A percentile compares a stretch with the other conserved stretches of the same genome.
Evolutionary conservation across 768 basidiomycete species (phyloP).

Genomic region (Russula dissimulans): DNA sequence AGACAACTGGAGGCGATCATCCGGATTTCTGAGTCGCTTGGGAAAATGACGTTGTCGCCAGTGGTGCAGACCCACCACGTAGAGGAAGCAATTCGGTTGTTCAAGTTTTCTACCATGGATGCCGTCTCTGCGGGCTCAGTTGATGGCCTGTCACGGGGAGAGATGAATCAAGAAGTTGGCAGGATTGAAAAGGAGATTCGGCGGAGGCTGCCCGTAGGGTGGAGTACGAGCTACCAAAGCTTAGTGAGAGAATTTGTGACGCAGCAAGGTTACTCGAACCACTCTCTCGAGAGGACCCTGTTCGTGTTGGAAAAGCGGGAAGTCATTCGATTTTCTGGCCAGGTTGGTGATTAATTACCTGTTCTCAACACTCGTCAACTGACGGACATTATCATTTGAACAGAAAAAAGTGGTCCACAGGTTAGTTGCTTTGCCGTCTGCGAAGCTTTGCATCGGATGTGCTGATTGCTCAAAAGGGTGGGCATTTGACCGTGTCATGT

Average conservation of each 20-base stretch:
- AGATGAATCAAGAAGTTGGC: conserved; percentile 88
- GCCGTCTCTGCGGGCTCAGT: conserved; percentile 91
- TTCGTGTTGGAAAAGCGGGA: conserved; percentile 94
- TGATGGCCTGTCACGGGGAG: conserved; percentile 85
- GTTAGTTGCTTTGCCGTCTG: conserved; percentile 3
- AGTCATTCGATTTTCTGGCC: conserved; percentile 81
- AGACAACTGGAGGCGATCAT: conserved; percentile 97
- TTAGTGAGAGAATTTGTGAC: conserved; percentile 89
- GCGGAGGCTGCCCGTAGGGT: conserved; percentile 81
- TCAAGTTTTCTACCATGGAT: conserved; percentile 99
- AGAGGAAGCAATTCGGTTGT: conserved; percentile 94
- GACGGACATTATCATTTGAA: neutral
- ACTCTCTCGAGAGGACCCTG: conserved; percentile 85
- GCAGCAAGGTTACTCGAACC: conserved; percentile 82
- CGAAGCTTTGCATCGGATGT: neutral
- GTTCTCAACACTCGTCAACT: neutral
- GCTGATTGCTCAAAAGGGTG: conserved; percentile 6
- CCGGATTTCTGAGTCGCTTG: conserved; percentile 94
- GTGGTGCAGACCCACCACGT: conserved; percentile 89
- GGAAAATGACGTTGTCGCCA: conserved; percentile 84
- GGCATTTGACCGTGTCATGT: conserved; percentile 13
- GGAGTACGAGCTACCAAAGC: conserved; percentile 95
- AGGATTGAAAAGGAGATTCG: conserved; percentile 83
- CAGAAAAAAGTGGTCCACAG: conserved; percentile 22
- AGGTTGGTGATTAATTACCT: conserved; percentile 28